Evolutionary conservation across 805 yeast species (phyloP).

Genomic region (Lipomyces anomalus): DNA sequence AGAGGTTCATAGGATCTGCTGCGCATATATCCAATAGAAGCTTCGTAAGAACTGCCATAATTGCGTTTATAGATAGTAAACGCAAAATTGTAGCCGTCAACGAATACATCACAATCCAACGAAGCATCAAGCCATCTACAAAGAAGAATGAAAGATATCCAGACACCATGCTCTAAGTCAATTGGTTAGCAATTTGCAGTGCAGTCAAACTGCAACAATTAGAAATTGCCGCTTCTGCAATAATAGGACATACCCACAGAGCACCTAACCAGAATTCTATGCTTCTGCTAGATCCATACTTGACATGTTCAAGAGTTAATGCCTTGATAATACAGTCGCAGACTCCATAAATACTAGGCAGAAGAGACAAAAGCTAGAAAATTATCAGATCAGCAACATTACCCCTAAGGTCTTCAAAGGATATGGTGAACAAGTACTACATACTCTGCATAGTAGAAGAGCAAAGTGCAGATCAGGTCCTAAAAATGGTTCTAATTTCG

Average conservation of each 20-base stretch:
- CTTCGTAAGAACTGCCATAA: slow-evolving; percentile 65
- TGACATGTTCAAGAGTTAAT: slow-evolving; percentile 26
- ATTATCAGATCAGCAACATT: neutral
- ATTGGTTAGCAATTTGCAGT: neutral
- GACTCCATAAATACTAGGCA: slow-evolving; percentile 57
- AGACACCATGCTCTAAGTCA: slow-evolving; percentile 65
- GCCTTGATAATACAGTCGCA: slow-evolving; percentile 35
- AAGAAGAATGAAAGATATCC: slow-evolving; percentile 79
- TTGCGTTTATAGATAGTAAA: slow-evolving; percentile 73
- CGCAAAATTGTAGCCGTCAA: slow-evolving; percentile 83
- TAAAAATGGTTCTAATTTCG: neutral
- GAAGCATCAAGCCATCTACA: slow-evolving; percentile 79
- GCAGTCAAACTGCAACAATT: too few relatives aligned
- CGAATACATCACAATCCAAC: slow-evolving; percentile 84
- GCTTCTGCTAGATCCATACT: slow-evolving; percentile 49
- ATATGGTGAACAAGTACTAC: neutral
- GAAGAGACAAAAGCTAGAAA: slow-evolving; percentile 54
- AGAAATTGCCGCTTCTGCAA: too few relatives aligned
- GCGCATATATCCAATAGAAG: slow-evolving; percentile 62
- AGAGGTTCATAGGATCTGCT: slow-evolving; percentile 62
- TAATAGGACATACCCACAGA: slow-evolving; percentile 44
- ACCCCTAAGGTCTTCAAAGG: neutral
- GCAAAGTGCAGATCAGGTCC: slow-evolving; percentile 12
- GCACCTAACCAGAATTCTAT: slow-evolving; percentile 79
- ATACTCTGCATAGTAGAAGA: slow-evolving; percentile 14